Percentiles rank a stretch among this genome's conserved stretches.
Conservation (phyloP, 1,284 basidiomycete genomes). For the Baeospora myosura region DNA sequence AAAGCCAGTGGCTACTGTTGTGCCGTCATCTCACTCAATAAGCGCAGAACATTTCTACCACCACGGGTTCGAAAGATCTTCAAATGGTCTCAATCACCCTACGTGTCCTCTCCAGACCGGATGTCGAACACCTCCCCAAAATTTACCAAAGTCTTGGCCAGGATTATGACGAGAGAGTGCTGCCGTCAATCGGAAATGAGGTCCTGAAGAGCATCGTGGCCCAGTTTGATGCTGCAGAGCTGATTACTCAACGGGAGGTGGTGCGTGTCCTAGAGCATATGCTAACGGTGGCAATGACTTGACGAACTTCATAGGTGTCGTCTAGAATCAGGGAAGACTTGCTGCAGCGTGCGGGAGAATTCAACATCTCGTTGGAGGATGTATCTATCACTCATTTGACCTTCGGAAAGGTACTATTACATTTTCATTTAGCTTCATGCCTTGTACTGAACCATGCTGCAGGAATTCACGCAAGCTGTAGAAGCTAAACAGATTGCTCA, state of each 20-base stretch:
- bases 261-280: conserved; percentile 34
- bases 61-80: conserved; percentile 92
- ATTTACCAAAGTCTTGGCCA: conserved; percentile 94
- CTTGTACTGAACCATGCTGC: conserved; percentile 3
- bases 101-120: conserved; percentile 91
- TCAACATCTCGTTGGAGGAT: conserved; percentile 94
- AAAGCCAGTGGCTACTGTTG: not conserved
- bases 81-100: conserved; percentile 98
- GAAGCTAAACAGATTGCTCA: conserved; percentile 98
- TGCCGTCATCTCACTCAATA: not conserved
- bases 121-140: conserved; percentile 80
- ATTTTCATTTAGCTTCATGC: not conserved
- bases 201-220: conserved; percentile 97
- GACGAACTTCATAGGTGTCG: conserved; percentile 59
- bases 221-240: conserved; percentile 96
- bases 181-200: conserved; percentile 94
- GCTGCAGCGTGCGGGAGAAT: conserved; percentile 89
- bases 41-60: conserved; percentile 88
- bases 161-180: conserved; percentile 96
- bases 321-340: conserved; percentile 93
- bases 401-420: conserved; percentile 59
- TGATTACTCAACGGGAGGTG: conserved; percentile 86
- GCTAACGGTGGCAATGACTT: not conserved
- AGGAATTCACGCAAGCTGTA: conserved; percentile 91
- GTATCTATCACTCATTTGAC: conserved; percentile 92